These are phyloP conservation scores for Claviceps quebecensis DNA, from an alignment of 2,329 filamentous ascomycete genomes.

Conservation along the genomic window DNA sequence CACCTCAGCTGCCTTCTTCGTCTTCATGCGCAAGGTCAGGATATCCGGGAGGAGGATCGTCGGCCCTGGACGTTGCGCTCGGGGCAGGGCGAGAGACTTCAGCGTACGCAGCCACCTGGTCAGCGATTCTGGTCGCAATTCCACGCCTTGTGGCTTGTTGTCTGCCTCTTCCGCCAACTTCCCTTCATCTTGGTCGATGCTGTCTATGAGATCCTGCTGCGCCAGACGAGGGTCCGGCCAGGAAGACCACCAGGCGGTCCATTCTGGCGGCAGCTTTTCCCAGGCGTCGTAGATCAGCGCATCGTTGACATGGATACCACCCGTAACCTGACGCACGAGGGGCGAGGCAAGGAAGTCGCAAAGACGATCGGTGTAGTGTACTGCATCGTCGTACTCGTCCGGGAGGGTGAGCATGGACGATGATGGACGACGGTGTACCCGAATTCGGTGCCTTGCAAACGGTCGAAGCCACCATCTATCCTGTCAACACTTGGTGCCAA, in stretches of 20 bases:
- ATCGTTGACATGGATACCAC: slow-evolving; percentile 22
- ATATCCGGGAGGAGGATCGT: slow-evolving; percentile 10
- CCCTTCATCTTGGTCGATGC: slow-evolving; percentile 11
- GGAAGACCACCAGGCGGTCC: slow-evolving; percentile 17
- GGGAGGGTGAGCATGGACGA: slow-evolving; percentile 8
- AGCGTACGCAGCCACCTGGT: slow-evolving; percentile 12
- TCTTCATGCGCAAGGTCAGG: slow-evolving; percentile 15
- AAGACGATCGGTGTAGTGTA: slow-evolving; percentile 12
- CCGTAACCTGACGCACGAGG: slow-evolving; percentile 18
- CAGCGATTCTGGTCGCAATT: slow-evolving; percentile 11
- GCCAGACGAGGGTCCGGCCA: slow-evolving; percentile 16
- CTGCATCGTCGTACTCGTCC: slow-evolving; percentile 7
- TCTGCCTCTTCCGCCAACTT: not conserved
- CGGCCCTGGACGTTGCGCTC: slow-evolving; percentile 9
- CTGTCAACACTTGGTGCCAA: too few relatives aligned
- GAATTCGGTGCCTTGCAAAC: not conserved
- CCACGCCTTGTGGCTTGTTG: not conserved
- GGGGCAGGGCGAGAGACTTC: slow-evolving; percentile 12
- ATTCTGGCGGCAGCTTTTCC: slow-evolving; percentile 15
- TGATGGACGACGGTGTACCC: too few relatives aligned
- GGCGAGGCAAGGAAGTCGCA: slow-evolving; percentile 13
- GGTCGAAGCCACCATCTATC: not conserved
- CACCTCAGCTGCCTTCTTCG: slow-evolving; percentile 18
- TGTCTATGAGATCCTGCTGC: slow-evolving; percentile 17
- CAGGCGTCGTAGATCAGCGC: slow-evolving; percentile 18